A percentile compares a stretch with the other conserved stretches of the same genome.
Evolutionary conservation across 1,284 basidiomycete genomes (phyloP).

Genomic region (Stygiomarasmius scandens): DNA sequence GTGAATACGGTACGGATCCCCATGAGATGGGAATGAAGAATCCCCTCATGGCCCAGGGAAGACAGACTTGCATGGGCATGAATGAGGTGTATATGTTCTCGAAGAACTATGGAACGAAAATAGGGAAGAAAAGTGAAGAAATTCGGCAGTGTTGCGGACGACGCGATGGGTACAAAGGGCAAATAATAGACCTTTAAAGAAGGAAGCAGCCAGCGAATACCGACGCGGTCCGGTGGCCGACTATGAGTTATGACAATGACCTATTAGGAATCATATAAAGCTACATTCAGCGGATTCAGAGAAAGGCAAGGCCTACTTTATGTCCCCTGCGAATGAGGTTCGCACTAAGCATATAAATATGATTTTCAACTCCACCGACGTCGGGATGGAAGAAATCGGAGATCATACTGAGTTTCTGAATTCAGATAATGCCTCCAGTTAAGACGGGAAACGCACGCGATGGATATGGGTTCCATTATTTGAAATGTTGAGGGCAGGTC

Average conservation of each 20-base stretch:
- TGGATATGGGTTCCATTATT: slow-evolving; percentile 39
- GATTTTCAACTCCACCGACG: slow-evolving; percentile 95
- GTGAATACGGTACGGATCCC: slow-evolving; percentile 91
- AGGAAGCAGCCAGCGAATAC: slow-evolving; percentile 86
- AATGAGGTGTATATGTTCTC: slow-evolving; percentile 87
- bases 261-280: slow-evolving; percentile 40
- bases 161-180: slow-evolving; percentile 86
- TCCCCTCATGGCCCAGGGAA: slow-evolving; percentile 89
- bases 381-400: slow-evolving; percentile 97
- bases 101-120: slow-evolving; percentile 84
- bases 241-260: slow-evolving; percentile 96
- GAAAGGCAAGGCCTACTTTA: slow-evolving; percentile 54
- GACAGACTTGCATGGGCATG: slow-evolving; percentile 94
- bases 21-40: slow-evolving; percentile 86
- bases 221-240: slow-evolving; percentile 82
- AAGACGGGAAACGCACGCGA: slow-evolving; percentile 34
- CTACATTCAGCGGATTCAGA: not conserved
- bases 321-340: slow-evolving; percentile 85
- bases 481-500: too few species aligned
- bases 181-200: slow-evolving; percentile 94
- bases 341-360: slow-evolving; percentile 92
- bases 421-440: slow-evolving; percentile 3
- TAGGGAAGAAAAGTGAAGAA: slow-evolving; percentile 93
- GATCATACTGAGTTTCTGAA: slow-evolving; percentile 76
- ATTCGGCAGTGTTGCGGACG: slow-evolving; percentile 91